Evolutionary conservation across 345 rosid genomes (phyloP).

Genomic region (Eucalyptus cloeziana): DNA sequence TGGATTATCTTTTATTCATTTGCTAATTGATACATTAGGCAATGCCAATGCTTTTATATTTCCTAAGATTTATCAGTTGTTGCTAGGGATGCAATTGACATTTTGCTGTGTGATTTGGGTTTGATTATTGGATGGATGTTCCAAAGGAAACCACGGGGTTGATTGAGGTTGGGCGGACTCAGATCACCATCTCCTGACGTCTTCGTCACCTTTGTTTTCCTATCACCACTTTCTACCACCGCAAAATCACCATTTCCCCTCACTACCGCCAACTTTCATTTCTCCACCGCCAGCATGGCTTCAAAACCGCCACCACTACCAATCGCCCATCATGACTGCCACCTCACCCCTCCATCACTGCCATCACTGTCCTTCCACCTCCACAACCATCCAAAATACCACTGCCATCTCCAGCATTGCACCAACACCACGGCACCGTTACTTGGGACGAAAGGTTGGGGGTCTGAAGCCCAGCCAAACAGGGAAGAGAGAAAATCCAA

Average conservation of each 20-base stretch:
- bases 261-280: not conserved
- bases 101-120: not conserved
- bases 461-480: not conserved
- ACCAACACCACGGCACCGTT: accelerated
- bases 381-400: not conserved
- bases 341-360: not conserved
- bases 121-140: not conserved
- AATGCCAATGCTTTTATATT: not conserved
- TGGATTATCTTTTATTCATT: not conserved
- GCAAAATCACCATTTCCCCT: not conserved
- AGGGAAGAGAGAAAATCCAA: not conserved
- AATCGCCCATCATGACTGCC: not conserved
- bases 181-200: not conserved
- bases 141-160: not conserved
- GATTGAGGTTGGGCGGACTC: not conserved
- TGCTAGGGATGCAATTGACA: not conserved
- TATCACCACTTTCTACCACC: not conserved
- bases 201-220: not conserved
- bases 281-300: not conserved
- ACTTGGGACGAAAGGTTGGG: not conserved
- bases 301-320: not conserved
- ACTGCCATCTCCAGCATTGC: not conserved
- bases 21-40: not conserved
- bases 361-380: not conserved
- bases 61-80: not conserved